These are phyloP conservation scores for Magnolia kwangsiensis DNA, from an alignment of 164 flowering plant species.

Conservation along the genomic window DNA sequence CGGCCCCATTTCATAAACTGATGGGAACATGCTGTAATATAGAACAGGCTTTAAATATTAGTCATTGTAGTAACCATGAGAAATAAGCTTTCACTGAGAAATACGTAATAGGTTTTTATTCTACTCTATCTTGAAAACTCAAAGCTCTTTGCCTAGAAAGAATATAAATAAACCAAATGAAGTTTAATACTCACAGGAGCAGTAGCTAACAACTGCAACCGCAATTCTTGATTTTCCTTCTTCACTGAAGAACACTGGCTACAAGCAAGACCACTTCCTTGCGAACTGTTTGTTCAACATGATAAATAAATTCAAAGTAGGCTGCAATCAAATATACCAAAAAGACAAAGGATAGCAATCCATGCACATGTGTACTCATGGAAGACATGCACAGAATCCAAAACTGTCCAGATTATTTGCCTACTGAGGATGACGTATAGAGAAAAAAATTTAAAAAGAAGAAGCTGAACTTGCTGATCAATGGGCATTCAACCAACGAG, in stretches of 20 bases:
- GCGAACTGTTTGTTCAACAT: slow-evolving; percentile 1
- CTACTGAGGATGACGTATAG: no score
- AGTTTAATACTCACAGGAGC: slow-evolving; percentile 15
- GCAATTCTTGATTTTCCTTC: slow-evolving; percentile 13
- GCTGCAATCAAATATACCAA: background rate
- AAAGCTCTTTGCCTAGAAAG: background rate
- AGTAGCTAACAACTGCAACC: slow-evolving; percentile 3
- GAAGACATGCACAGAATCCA: no score
- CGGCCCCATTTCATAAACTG: no score
- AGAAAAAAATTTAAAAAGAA: no score
- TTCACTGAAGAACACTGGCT: slow-evolving; percentile 12
- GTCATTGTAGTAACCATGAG: background rate
- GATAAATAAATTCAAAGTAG: no score
- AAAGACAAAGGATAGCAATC: background rate
- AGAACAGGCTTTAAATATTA: background rate
- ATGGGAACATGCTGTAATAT: background rate
- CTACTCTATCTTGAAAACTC: background rate
- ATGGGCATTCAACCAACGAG: no score
- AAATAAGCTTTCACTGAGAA: background rate
- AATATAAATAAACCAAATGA: background rate
- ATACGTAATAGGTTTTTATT: background rate
- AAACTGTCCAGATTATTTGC: no score
- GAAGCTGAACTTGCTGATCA: no score
- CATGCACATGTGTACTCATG: background rate
- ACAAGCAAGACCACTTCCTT: slow-evolving; percentile 12